These are phyloP conservation scores for Ganoderma sinense DNA, from an alignment of 1,284 basidiomycete genomes.

Conservation along the genomic window DNA sequence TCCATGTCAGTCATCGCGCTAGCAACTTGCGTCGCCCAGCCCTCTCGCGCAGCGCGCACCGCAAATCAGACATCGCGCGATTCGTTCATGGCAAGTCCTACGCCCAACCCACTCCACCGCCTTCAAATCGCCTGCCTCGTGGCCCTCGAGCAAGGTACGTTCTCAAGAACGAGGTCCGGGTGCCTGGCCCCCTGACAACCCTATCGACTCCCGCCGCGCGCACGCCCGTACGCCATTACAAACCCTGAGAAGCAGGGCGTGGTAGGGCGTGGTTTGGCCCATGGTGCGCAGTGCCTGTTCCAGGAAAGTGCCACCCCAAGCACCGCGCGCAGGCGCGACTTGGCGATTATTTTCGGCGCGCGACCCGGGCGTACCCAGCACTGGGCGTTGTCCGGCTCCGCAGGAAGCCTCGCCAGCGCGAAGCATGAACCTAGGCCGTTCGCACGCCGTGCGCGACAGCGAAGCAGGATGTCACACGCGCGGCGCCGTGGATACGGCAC, in stretches of 20 bases:
- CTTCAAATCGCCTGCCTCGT: conserved; percentile 7
- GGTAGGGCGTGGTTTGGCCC: conserved; percentile 3
- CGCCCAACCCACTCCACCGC: background rate
- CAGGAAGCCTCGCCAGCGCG: conserved; percentile 3
- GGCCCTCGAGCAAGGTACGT: background rate
- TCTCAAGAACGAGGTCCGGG: conserved; percentile 12
- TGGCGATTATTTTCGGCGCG: background rate
- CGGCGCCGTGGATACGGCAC: background rate
- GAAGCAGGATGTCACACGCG: background rate
- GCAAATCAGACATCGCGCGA: conserved; percentile 3
- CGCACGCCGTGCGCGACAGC: conserved; percentile 2
- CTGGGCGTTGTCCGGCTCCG: conserved; percentile 7
- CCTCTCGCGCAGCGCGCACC: background rate
- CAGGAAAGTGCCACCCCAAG: conserved; percentile 4
- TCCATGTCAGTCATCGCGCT: conserved; percentile 9
- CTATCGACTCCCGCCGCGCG: background rate
- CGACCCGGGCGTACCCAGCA: background rate
- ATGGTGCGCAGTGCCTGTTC: background rate
- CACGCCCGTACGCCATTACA: conserved; percentile 4
- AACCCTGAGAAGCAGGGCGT: conserved; percentile 8
- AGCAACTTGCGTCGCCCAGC: background rate
- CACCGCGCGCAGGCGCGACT: background rate
- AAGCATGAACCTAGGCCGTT: background rate
- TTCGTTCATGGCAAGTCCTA: background rate
- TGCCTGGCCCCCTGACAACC: conserved; percentile 10